Percentiles rank a stretch among this genome's conserved stretches.
These are phyloP conservation scores for Cladophialophora bantiana DNA, from an alignment of 2,329 filamentous ascomycete species.

Conservation along the genomic window DNA sequence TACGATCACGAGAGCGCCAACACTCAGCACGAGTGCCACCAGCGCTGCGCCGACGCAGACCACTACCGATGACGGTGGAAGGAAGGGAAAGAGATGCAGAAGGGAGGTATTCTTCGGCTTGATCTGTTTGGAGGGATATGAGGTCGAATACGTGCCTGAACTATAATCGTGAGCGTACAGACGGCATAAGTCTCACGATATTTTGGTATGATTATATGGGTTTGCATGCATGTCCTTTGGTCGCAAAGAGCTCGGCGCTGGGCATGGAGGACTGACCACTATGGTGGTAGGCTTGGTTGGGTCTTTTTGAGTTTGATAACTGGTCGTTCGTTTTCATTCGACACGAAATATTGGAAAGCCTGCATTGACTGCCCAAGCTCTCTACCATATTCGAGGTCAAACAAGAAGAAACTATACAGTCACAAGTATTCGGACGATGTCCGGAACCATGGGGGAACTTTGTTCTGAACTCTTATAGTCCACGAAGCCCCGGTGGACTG, in stretches of 20 bases:
- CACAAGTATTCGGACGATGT: background rate
- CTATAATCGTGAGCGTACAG: constrained; percentile 17
- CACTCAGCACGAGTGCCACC: constrained; percentile 40
- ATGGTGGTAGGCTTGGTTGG: background rate
- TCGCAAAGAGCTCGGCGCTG: background rate
- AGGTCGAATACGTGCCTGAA: constrained; percentile 26
- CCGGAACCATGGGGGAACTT: background rate
- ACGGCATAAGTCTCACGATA: background rate
- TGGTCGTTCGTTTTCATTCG: background rate
- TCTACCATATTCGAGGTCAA: background rate
- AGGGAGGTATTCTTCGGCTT: constrained; percentile 42
- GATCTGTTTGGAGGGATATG: constrained; percentile 39
- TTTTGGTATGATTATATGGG: background rate
- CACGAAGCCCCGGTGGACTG: no score
- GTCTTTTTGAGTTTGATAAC: background rate
- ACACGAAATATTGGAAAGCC: background rate
- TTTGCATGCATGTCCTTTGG: constrained; percentile 5
- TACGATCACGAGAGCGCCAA: constrained; percentile 34
- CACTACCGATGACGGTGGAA: constrained; percentile 32
- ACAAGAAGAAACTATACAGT: background rate
- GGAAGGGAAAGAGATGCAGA: constrained; percentile 37
- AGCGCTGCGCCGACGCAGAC: constrained; percentile 39
- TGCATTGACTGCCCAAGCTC: background rate
- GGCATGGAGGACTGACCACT: background rate
- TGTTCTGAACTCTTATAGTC: background rate